Percentiles rank a stretch among this genome's conserved stretches.
Conservation (phyloP, 2,329 filamentous ascomycete species). For the Epichloe bromicola region DNA sequence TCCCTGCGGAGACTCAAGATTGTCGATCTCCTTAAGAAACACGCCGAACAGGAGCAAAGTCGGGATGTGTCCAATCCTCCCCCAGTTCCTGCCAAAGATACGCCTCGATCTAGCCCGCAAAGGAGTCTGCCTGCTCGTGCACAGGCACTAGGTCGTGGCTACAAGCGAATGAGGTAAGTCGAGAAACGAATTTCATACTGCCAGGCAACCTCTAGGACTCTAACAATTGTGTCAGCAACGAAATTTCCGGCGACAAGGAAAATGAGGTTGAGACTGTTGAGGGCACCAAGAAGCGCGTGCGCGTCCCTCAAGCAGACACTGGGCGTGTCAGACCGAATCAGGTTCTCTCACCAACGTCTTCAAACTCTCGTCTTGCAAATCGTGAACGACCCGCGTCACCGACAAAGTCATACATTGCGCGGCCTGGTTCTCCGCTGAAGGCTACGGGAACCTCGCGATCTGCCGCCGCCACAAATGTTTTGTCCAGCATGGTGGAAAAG, state of each 20-base stretch:
- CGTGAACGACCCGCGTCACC: slow-evolving; percentile 39
- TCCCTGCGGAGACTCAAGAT: slow-evolving; percentile 69
- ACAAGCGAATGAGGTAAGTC: slow-evolving; percentile 40
- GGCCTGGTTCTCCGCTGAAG: slow-evolving; percentile 52
- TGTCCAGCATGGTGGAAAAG: slow-evolving; percentile 47
- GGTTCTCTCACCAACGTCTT: slow-evolving; percentile 70
- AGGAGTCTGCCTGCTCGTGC: slow-evolving; percentile 17
- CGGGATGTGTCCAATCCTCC: slow-evolving; percentile 26
- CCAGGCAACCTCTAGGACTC: not conserved
- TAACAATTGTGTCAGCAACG: slow-evolving; percentile 36
- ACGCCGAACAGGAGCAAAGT: slow-evolving; percentile 31
- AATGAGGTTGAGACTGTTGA: slow-evolving; percentile 48
- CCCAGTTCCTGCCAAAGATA: slow-evolving; percentile 40
- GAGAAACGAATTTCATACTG: not conserved
- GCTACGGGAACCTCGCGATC: slow-evolving; percentile 26
- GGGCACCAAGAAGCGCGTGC: slow-evolving; percentile 57
- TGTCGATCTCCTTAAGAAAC: slow-evolving; percentile 55
- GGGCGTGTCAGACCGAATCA: slow-evolving; percentile 32
- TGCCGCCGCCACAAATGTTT: slow-evolving; percentile 28
- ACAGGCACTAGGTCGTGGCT: slow-evolving; percentile 16
- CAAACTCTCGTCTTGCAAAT: slow-evolving; percentile 55
- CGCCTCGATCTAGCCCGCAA: slow-evolving; percentile 21
- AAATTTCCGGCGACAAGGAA: slow-evolving; percentile 62
- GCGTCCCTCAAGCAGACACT: slow-evolving; percentile 28
- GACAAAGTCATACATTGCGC: slow-evolving; percentile 42